Evolutionary conservation across 2,329 filamentous ascomycete genomes (phyloP).

Genomic region (Colletotrichum musicola): DNA sequence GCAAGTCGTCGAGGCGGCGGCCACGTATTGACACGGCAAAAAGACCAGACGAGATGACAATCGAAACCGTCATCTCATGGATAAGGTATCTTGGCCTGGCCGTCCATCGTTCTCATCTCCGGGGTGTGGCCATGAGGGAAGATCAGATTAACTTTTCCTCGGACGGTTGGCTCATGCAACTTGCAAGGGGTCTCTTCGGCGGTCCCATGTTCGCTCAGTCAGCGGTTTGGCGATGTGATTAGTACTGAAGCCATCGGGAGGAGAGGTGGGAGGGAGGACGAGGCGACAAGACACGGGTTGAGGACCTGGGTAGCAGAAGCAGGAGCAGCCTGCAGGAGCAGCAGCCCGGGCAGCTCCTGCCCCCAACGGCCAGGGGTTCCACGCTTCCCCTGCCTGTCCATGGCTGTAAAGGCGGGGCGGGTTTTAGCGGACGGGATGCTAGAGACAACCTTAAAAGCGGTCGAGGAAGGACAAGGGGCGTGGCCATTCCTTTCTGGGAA

Average conservation of each 20-base stretch:
- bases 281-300: slow-evolving; percentile 1
- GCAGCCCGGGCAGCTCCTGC: no score
- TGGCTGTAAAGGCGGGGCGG: slow-evolving; percentile 26
- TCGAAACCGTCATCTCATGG: slow-evolving; percentile 33
- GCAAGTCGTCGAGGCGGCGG: slow-evolving; percentile 8
- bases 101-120: background rate
- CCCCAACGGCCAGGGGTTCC: slow-evolving; percentile 17
- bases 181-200: background rate
- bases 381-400: slow-evolving; percentile 20
- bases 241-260: background rate
- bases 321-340: no score
- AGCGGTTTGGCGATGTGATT: background rate
- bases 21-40: slow-evolving; percentile 1
- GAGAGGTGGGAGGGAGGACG: background rate
- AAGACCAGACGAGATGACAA: slow-evolving; percentile 10
- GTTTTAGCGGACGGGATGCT: slow-evolving; percentile 31
- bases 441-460: slow-evolving; percentile 35
- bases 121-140: slow-evolving; percentile 27
- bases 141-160: slow-evolving; percentile 34
- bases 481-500: slow-evolving; percentile 12
- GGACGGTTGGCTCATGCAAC: slow-evolving; percentile 23
- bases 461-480: slow-evolving; percentile 9
- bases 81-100: background rate
- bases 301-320: background rate
- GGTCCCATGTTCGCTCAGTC: slow-evolving; percentile 3